Conservation (phyloP, 139 green algal species). For the Asterochloris sp. region DNA sequence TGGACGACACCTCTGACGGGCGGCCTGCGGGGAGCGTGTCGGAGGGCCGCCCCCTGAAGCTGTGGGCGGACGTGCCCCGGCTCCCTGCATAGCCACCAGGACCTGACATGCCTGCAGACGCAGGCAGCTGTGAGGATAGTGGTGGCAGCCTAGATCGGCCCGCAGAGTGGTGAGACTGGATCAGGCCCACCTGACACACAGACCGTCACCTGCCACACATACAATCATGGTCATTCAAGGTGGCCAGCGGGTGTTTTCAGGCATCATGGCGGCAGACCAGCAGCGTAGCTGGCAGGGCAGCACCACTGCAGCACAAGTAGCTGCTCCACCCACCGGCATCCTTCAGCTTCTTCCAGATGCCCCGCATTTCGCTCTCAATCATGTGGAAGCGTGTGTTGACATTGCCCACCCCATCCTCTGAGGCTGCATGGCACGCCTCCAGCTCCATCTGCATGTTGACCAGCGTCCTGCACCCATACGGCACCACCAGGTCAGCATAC, state of each 20-base stretch:
- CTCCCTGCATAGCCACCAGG: no score
- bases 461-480: no score
- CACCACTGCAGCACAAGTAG: background rate
- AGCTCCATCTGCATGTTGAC: background rate
- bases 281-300: no score
- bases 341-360: conserved; percentile 8
- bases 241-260: background rate
- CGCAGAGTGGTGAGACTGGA: background rate
- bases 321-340: background rate
- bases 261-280: background rate
- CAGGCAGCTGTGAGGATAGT: no score
- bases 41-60: no score
- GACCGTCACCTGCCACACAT: background rate
- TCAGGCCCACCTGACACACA: background rate
- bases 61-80: no score
- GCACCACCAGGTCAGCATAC: no score
- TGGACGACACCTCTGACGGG: no score
- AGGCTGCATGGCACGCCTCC: background rate
- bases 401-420: background rate
- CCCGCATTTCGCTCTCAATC: conserved; percentile 8
- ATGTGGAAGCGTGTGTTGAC: conserved; percentile 5
- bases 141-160: no score
- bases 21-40: no score
- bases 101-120: no score
- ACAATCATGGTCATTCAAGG: background rate